A percentile compares a stretch with the other conserved stretches of the same genome.
phyloP scores from a whole-genome alignment of 2,329 filamentous ascomycete genomes.

The Pseudocercospora ulei region DNA sequence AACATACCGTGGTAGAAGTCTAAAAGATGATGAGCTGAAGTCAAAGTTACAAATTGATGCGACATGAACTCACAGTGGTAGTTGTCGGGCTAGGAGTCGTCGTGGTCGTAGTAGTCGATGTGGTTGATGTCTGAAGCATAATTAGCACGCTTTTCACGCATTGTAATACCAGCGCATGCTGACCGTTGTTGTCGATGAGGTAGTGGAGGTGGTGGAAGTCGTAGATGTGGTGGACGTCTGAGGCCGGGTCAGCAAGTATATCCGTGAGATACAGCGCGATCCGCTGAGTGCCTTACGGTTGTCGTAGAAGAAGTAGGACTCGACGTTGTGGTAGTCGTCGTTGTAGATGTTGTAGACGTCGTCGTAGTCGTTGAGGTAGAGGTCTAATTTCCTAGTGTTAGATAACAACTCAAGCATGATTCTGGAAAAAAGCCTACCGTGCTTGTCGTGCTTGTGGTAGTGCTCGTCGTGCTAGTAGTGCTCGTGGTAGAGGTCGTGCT shows the following conservation, averaged over 20 bases:
- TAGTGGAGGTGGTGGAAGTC: neutral
- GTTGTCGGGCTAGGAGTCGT: neutral
- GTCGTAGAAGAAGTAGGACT: neutral
- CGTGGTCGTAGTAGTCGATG: no score
- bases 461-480: no score
- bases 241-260: no score
- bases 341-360: neutral
- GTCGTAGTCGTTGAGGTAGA: no score
- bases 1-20: no score
- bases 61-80: neutral
- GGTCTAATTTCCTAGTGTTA: no score
- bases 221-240: constrained; percentile 4
- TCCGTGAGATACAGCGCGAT: no score
- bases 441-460: constrained; percentile 1
- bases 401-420: constrained; percentile 2
- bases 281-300: no score
- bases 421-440: constrained; percentile 4
- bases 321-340: neutral
- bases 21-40: no score
- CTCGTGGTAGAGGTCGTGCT: neutral
- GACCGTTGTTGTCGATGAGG: neutral
- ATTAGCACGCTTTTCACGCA: no score
- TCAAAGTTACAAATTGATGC: no score
- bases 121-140: neutral
- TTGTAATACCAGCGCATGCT: neutral